Conservation (phyloP, 2,329 filamentous ascomycete genomes). For the Geosmithia morbida region DNA sequence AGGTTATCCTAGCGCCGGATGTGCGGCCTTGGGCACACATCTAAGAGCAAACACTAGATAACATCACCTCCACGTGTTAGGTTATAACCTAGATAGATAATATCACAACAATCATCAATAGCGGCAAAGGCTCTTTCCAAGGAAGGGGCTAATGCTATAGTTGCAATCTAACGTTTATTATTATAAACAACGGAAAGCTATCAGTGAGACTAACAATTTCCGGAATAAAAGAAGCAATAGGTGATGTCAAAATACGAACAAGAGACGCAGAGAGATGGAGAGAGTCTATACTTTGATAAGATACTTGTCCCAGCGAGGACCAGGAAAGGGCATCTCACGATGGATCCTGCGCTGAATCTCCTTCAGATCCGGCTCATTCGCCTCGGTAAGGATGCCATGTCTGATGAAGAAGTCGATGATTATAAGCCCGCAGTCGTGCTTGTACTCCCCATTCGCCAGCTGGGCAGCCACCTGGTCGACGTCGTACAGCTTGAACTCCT, state of each 20-base stretch:
- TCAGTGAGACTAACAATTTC: no score
- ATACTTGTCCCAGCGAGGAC: constrained; percentile 28
- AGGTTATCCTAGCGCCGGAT: no score
- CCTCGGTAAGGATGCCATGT: constrained; percentile 63
- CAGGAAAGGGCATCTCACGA: constrained; percentile 68
- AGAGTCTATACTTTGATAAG: background rate
- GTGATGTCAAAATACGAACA: background rate
- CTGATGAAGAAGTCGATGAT: constrained; percentile 83
- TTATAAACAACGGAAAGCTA: no score
- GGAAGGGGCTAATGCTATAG: no score
- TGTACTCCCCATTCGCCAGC: constrained; percentile 63
- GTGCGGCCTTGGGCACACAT: no score
- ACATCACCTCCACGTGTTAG: no score
- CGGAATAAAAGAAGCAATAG: no score
- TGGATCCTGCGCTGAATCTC: constrained; percentile 66
- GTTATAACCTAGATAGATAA: no score
- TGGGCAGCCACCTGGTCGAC: constrained; percentile 62
- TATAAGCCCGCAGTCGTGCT: constrained; percentile 80
- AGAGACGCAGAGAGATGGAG: background rate
- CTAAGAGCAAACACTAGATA: no score
- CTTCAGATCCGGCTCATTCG: constrained; percentile 65
- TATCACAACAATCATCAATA: no score
- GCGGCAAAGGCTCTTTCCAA: no score
- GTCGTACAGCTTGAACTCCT: constrained; percentile 64
- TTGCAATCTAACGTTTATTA: no score